Evolutionary conservation across 2,329 filamentous ascomycete species (phyloP).

Genomic region (Bipolaris zeicola): DNA sequence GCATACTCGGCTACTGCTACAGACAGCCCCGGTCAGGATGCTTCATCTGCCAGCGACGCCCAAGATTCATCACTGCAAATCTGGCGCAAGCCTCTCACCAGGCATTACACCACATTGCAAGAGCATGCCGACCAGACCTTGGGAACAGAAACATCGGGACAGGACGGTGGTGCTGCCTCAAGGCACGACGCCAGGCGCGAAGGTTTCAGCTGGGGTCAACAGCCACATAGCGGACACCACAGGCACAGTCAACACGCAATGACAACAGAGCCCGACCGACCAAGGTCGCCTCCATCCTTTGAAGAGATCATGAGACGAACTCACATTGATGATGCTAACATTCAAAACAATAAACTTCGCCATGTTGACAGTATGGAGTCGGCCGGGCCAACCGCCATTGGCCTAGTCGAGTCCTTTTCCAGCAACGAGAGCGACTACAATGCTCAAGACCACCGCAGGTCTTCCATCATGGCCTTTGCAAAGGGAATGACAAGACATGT

Average conservation of each 20-base stretch:
- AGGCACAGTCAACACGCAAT: constrained; percentile 17
- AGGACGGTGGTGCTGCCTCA: constrained; percentile 18
- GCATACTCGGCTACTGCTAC: constrained; percentile 7
- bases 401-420: background rate
- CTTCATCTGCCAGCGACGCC: constrained; percentile 10
- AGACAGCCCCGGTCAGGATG: constrained; percentile 3
- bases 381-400: constrained; percentile 10
- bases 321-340: constrained; percentile 16
- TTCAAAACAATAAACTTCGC: constrained; percentile 15
- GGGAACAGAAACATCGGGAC: background rate
- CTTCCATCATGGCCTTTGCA: constrained; percentile 35
- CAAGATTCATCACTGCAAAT: background rate
- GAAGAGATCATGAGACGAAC: constrained; percentile 26
- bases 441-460: constrained; percentile 21
- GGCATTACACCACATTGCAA: constrained; percentile 33
- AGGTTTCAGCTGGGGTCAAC: constrained; percentile 33
- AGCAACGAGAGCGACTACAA: constrained; percentile 6
- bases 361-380: constrained; percentile 23
- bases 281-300: constrained; percentile 25
- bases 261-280: constrained; percentile 15
- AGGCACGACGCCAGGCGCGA: constrained; percentile 30
- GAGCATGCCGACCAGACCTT: constrained; percentile 32
- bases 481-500: constrained; percentile 28
- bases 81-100: constrained; percentile 12
- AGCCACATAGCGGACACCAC: constrained; percentile 9